Evolutionary conservation across 192 early-diverging fungal genomes (phyloP).

Genomic region (Chytriomyces confervae): DNA sequence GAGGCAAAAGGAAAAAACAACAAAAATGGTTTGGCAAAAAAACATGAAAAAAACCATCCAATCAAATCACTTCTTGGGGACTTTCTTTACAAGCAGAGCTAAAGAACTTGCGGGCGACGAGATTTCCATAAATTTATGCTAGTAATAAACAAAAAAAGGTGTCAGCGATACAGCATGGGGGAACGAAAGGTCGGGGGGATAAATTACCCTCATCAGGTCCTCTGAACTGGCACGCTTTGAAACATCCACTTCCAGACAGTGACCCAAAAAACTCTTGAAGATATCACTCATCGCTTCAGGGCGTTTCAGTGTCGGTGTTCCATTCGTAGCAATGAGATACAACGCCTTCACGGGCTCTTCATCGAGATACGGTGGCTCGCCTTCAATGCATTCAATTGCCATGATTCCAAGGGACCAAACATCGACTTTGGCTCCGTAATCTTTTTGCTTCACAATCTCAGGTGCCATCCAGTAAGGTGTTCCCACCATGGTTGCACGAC

Average conservation of each 20-base stretch:
- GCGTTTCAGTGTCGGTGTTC: slow-evolving; percentile 87
- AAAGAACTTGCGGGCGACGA: slow-evolving; percentile 81
- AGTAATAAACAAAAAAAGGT: background rate
- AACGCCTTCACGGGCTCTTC: slow-evolving; percentile 83
- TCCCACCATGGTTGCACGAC: slow-evolving; percentile 78
- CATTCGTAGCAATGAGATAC: slow-evolving; percentile 84
- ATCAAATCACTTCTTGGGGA: slow-evolving; percentile 40
- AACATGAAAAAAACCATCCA: background rate
- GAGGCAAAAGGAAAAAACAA: background rate
- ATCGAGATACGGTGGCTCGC: slow-evolving; percentile 71
- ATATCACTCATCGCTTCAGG: slow-evolving; percentile 81
- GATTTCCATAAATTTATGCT: slow-evolving; percentile 87
- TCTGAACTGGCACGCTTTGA: slow-evolving; percentile 77
- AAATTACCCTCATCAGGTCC: slow-evolving; percentile 72
- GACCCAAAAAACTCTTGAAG: slow-evolving; percentile 89
- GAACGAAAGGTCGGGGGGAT: background rate
- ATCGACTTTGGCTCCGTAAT: slow-evolving; percentile 58
- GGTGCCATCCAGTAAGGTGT: slow-evolving; percentile 63
- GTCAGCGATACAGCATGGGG: slow-evolving; percentile 6
- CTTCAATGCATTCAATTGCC: slow-evolving; percentile 66
- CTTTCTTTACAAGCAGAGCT: slow-evolving; percentile 75
- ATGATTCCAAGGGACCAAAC: slow-evolving; percentile 68
- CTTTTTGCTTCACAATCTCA: slow-evolving; percentile 57
- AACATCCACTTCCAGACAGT: slow-evolving; percentile 90
- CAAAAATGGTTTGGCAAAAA: background rate